Evolutionary conservation across 441 rosid species (phyloP).

Genomic region (Erodium trifolium): DNA sequence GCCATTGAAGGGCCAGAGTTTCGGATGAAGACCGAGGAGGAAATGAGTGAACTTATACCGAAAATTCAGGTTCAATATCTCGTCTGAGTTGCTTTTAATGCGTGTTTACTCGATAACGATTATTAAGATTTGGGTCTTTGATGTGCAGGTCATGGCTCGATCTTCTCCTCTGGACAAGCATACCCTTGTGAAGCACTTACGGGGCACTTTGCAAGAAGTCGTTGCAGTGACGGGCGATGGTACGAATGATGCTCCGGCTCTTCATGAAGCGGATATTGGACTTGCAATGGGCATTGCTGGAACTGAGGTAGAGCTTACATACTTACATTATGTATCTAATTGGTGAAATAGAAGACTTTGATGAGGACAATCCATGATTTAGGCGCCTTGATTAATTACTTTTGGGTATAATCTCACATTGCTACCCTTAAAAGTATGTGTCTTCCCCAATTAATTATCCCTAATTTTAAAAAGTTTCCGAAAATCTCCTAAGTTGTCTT

Average conservation of each 20-base stretch:
- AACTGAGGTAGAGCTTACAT: slow-evolving; percentile 32
- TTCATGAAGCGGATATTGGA: slow-evolving; percentile 53
- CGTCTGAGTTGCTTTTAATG: not conserved
- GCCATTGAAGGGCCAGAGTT: slow-evolving; percentile 49
- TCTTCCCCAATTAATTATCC: too few relatives aligned
- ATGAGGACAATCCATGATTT: not conserved
- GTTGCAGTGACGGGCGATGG: slow-evolving; percentile 58
- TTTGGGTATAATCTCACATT: too few relatives aligned
- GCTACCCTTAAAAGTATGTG: too few relatives aligned
- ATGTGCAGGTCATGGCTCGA: slow-evolving; percentile 47
- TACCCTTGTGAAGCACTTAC: slow-evolving; percentile 40
- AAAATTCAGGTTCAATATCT: slow-evolving; percentile 45
- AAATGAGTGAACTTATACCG: slow-evolving; percentile 36
- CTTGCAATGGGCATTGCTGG: slow-evolving; percentile 59
- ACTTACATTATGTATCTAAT: not conserved
- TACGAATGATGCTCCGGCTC: slow-evolving; percentile 55
- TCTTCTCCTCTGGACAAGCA: slow-evolving; percentile 54
- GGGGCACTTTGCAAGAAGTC: slow-evolving; percentile 36
- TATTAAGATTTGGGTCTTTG: not conserved
- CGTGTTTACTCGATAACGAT: not conserved
- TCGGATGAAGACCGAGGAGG: slow-evolving; percentile 35
- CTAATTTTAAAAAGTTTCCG: too few relatives aligned
- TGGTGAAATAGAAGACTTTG: not conserved
- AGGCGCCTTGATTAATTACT: too few relatives aligned
- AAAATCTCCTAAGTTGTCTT: too few relatives aligned